A percentile compares a stretch with the other conserved stretches of the same genome.
These are phyloP conservation scores for Lotus japonicus DNA, from an alignment of 306 rosid species.

Conservation along the genomic window DNA sequence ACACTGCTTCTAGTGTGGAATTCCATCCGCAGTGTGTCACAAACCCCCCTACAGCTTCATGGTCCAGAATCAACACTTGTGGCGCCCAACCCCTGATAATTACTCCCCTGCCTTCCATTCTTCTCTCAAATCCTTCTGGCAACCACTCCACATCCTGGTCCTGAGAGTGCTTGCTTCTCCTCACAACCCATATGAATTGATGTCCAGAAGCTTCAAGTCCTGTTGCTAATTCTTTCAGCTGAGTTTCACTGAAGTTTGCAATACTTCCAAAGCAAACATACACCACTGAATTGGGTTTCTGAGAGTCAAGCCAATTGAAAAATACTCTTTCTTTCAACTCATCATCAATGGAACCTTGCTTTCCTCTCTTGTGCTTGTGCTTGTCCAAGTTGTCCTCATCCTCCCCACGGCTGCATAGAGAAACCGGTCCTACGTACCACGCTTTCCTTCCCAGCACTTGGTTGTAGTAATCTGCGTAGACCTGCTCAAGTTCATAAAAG, in stretches of 20 bases:
- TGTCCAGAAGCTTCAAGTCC: conserved; percentile 20
- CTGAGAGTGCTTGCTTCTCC: too few species aligned
- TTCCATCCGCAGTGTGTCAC: conserved; percentile 73
- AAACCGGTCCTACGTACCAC: conserved; percentile 56
- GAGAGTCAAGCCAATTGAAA: conserved; percentile 25
- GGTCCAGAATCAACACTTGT: conserved; percentile 38
- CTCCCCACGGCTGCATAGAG: not conserved
- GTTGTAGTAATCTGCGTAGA: conserved; percentile 32
- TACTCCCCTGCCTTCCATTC: not conserved
- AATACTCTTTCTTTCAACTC: not conserved
- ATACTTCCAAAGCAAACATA: conserved; percentile 28
- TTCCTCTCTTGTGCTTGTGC: not conserved
- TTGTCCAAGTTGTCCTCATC: too few species aligned
- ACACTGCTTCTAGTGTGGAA: not conserved
- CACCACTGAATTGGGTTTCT: conserved; percentile 19
- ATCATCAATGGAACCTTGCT: too few species aligned
- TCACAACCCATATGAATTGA: conserved; percentile 27
- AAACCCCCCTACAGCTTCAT: conserved; percentile 47
- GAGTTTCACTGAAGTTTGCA: not conserved
- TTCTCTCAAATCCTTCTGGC: not conserved
- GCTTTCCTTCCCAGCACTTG: conserved; percentile 25
- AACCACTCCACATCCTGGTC: not conserved
- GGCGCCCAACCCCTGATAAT: conserved; percentile 32
- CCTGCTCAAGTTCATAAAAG: conserved; percentile 46
- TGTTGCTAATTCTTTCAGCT: conserved; percentile 18